These are phyloP conservation scores for Tuber borchii DNA, from an alignment of 495 filamentous ascomycete genomes.

Conservation along the genomic window DNA sequence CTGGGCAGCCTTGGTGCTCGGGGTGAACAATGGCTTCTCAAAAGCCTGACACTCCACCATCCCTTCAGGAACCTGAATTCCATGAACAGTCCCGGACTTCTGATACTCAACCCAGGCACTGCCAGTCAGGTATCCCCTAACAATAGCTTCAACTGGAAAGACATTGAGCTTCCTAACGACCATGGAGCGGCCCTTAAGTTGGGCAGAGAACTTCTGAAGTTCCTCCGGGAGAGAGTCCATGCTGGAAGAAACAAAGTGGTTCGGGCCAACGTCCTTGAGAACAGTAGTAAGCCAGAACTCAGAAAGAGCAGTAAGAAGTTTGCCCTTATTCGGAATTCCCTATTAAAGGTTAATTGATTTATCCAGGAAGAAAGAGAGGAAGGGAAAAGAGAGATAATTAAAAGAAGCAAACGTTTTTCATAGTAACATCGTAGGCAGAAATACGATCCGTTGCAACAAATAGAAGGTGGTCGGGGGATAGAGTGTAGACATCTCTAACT, in stretches of 20 bases:
- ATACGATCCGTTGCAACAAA: constrained; percentile 90
- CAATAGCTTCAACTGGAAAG: constrained; percentile 85
- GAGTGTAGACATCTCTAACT: constrained; percentile 73
- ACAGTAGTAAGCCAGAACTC: constrained; percentile 72
- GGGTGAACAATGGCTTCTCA: constrained; percentile 70
- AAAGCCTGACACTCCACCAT: constrained; percentile 67
- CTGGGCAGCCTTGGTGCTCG: constrained; percentile 79
- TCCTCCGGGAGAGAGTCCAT: constrained; percentile 50
- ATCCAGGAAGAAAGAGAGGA: constrained; percentile 1
- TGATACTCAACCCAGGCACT: constrained; percentile 77
- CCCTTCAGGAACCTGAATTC: constrained; percentile 60
- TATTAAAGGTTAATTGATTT: constrained; percentile 35
- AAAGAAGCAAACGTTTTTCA: constrained; percentile 60
- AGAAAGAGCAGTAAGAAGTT: constrained; percentile 75
- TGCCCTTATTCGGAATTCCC: constrained; percentile 79
- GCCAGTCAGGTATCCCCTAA: constrained; percentile 90
- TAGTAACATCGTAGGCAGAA: constrained; percentile 88
- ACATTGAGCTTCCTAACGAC: constrained; percentile 69
- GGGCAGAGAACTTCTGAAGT: constrained; percentile 48
- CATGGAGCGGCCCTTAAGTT: constrained; percentile 69
- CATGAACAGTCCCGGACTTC: constrained; percentile 71
- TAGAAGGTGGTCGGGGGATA: constrained; percentile 69
- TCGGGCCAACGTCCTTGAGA: constrained; percentile 58
- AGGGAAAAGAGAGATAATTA: background rate
- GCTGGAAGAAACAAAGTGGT: constrained; percentile 65